A percentile compares a stretch with the other conserved stretches of the same genome.
Evolutionary conservation across 495 filamentous ascomycete species (phyloP).

Genomic region (Letharia lupina): DNA sequence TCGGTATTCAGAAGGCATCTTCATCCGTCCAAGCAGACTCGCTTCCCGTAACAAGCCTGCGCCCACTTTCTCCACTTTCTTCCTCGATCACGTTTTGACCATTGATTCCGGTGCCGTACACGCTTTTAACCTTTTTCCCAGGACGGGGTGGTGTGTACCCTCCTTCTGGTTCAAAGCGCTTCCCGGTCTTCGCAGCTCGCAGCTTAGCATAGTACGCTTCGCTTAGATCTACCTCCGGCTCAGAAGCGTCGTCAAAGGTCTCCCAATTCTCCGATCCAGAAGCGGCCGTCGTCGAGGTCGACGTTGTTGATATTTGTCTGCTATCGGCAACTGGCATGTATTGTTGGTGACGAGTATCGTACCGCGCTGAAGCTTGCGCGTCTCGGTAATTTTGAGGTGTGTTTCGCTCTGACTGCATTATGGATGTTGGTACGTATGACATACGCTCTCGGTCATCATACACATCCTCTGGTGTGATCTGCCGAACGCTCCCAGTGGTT

Average conservation of each 20-base stretch:
- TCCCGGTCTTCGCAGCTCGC: slow-evolving; percentile 50
- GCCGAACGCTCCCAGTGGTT: slow-evolving; percentile 55
- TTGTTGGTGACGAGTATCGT: slow-evolving; percentile 32
- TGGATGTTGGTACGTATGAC: slow-evolving; percentile 42
- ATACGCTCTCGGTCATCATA: slow-evolving; percentile 62
- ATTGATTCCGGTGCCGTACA: slow-evolving; percentile 41
- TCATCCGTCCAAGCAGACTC: slow-evolving; percentile 46
- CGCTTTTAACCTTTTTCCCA: slow-evolving; percentile 48
- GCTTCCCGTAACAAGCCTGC: slow-evolving; percentile 40
- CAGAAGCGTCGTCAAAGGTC: slow-evolving; percentile 73
- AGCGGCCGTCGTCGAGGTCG: slow-evolving; percentile 51
- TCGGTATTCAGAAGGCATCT: slow-evolving; percentile 24
- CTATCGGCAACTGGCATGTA: slow-evolving; percentile 42
- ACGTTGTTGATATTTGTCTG: slow-evolving; percentile 66
- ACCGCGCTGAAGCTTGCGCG: slow-evolving; percentile 26
- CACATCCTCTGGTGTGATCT: slow-evolving; percentile 74
- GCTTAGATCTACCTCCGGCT: slow-evolving; percentile 62
- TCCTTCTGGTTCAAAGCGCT: slow-evolving; percentile 55
- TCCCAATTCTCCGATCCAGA: slow-evolving; percentile 94
- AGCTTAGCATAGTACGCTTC: slow-evolving; percentile 73
- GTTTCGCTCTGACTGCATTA: slow-evolving; percentile 23
- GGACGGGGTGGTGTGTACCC: slow-evolving; percentile 38
- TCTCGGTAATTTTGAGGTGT: slow-evolving; percentile 23
- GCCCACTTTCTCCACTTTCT: slow-evolving; percentile 27
- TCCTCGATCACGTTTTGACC: slow-evolving; percentile 29